These are phyloP conservation scores for Alternaria dauci DNA, from an alignment of 2,329 filamentous ascomycete species.

Conservation along the genomic window DNA sequence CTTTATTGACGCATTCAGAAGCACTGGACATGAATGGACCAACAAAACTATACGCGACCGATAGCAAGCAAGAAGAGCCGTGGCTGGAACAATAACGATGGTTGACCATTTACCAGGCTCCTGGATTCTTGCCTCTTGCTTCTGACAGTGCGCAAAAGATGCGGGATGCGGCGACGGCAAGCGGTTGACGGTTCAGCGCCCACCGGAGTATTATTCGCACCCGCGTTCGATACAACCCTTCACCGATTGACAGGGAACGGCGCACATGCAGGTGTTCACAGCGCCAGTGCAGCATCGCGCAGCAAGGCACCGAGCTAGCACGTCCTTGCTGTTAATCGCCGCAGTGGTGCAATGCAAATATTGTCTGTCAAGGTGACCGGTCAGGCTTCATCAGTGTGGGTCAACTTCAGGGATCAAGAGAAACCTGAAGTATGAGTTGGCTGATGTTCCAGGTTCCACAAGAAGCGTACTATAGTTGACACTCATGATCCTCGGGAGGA, in stretches of 20 bases:
- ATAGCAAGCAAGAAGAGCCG: neutral
- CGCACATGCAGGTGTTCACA: constrained; percentile 16
- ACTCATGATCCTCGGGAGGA: neutral
- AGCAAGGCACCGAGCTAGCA: constrained; percentile 13
- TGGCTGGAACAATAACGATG: constrained; percentile 2
- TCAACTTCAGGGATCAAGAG: neutral
- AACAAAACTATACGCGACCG: neutral
- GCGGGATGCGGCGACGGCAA: constrained; percentile 14
- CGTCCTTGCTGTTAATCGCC: constrained; percentile 4
- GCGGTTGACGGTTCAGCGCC: constrained; percentile 16
- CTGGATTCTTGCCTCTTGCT: constrained; percentile 12
- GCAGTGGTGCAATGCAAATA: constrained; percentile 8
- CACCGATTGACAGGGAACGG: constrained; percentile 7
- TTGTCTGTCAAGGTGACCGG: constrained; percentile 1
- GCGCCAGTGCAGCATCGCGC: constrained; percentile 16
- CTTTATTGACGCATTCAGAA: neutral
- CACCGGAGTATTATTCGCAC: constrained; percentile 24
- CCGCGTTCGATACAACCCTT: constrained; percentile 8
- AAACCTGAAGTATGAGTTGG: neutral
- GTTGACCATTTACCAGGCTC: constrained; percentile 18
- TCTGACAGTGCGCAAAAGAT: constrained; percentile 10
- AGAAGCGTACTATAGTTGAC: neutral
- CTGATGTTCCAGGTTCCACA: neutral
- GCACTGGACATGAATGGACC: neutral
- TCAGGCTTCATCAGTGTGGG: neutral